Conservation (phyloP, 108 stramenopile species). For the Skeletonema tropicum region DNA sequence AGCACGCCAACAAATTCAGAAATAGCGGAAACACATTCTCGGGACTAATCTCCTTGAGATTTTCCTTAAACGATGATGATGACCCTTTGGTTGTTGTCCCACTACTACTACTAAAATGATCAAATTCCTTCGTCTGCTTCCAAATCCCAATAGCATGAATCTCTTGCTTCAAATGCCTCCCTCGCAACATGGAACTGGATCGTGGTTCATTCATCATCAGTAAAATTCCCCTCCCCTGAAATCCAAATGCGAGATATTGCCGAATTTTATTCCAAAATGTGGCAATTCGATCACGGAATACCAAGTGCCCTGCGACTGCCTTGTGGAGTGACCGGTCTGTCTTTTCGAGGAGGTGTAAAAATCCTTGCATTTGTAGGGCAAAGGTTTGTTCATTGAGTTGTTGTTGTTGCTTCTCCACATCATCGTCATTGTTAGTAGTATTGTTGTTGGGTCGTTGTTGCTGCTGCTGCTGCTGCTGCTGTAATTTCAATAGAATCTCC, state of each 20-base stretch:
- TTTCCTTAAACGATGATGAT: slow-evolving; percentile 4
- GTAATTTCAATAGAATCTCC: slow-evolving; percentile 19
- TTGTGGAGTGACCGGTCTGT: background rate
- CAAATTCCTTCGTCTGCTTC: slow-evolving; percentile 34
- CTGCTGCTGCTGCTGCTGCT: no score
- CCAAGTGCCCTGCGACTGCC: background rate
- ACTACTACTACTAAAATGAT: background rate
- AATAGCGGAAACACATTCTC: slow-evolving; percentile 54
- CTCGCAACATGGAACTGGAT: slow-evolving; percentile 7
- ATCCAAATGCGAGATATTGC: background rate
- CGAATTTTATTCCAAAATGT: background rate
- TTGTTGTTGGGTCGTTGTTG: no score
- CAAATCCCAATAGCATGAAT: slow-evolving; percentile 40
- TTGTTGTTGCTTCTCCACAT: background rate
- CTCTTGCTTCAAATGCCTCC: slow-evolving; percentile 51
- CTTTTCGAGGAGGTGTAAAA: background rate
- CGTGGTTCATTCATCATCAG: background rate
- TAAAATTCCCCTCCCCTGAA: background rate
- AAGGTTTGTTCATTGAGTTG: background rate
- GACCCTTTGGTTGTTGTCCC: background rate
- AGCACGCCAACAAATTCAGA: slow-evolving; percentile 78
- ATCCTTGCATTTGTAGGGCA: background rate
- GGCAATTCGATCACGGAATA: background rate
- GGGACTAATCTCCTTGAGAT: slow-evolving; percentile 28
- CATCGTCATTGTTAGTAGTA: background rate